Evolutionary conservation across 1,284 basidiomycete genomes (phyloP), one percentile per base, ranked within the genome.

Genomic region (Moniliophthora roreri): DNA sequence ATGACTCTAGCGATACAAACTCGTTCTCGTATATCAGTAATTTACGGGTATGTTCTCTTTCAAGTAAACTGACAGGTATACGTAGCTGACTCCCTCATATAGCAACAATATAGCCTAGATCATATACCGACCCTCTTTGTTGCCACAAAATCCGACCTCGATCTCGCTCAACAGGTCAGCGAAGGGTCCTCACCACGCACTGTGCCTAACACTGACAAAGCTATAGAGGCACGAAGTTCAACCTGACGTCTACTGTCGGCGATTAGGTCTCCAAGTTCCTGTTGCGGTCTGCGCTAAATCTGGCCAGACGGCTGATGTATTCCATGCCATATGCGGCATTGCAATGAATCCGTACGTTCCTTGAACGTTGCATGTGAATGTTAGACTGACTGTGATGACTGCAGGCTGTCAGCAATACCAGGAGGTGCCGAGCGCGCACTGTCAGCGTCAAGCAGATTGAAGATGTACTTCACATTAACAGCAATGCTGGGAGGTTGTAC

Each of bases 11-110:
- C 66, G 97, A 99, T 69, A 98, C 97, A 23, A 98, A 98, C 70
- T 98, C 95, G 10, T 99, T 99, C 69, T 95, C 93, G 47, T 98
- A 99, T 73, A 94, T 99, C 66, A 96, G 93, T 61, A 98, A 98
- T 74, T 74, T 98, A 64, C 80, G 94, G 67, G 93, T 94, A 66
- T 66, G 89, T 67, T 18, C 51, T 53, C 46, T 36, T 21, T 46
- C 13, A 34, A 21, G 9, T 15, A 9, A 21, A 53, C 34, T 40
- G 11, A 51, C 28, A 47, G 13, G 55, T 36, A 28, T 28, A 21
- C 51, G 39, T n/a, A 52, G 45, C 41, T 51, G 37, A 44, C 13
- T 51, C 35, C 48, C 24, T 55, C 26, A n/a, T n/a, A n/a, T 70
- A 96, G 91, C 95, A 98, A 90, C 94, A 96, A 81, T 97, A 98